Percentiles rank a stretch among this genome's conserved stretches.
Conservation (phyloP, 345 rosid species). For the Anastatica hierochuntica region DNA sequence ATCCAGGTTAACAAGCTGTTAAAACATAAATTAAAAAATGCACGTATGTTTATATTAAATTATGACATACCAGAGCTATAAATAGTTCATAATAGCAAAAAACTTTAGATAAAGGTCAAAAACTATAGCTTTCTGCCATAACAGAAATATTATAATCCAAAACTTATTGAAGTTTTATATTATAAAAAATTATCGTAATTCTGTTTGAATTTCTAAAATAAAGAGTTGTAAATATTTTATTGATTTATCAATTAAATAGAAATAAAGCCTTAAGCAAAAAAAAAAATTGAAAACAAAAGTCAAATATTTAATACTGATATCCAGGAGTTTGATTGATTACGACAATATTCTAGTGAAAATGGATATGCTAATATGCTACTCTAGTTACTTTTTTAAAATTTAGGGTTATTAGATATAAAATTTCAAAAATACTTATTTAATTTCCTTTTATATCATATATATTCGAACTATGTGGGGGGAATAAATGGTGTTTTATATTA, state of each 20-base stretch:
- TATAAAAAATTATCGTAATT: neutral
- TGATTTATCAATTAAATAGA: no score
- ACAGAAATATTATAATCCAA: no score
- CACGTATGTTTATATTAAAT: no score
- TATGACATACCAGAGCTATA: no score
- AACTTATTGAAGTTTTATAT: neutral
- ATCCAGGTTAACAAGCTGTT: neutral
- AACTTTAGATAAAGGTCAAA: no score
- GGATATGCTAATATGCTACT: conserved; percentile 26
- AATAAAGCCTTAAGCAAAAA: no score
- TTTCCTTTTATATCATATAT: neutral
- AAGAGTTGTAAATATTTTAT: no score
- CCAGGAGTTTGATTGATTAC: neutral
- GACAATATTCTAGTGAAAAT: neutral
- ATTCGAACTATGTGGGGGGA: neutral
- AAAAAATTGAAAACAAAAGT: no score
- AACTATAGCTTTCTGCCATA: no score
- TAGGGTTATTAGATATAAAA: neutral
- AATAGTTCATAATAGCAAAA: no score
- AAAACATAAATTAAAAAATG: no score
- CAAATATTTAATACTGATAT: no score
- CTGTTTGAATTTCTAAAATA: neutral
- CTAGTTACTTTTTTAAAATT: neutral
- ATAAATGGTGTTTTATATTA: neutral
- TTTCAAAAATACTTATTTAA: neutral